phyloP scores from a whole-genome alignment of 1,284 basidiomycete genomes.

The Boletellus deceptivus region DNA sequence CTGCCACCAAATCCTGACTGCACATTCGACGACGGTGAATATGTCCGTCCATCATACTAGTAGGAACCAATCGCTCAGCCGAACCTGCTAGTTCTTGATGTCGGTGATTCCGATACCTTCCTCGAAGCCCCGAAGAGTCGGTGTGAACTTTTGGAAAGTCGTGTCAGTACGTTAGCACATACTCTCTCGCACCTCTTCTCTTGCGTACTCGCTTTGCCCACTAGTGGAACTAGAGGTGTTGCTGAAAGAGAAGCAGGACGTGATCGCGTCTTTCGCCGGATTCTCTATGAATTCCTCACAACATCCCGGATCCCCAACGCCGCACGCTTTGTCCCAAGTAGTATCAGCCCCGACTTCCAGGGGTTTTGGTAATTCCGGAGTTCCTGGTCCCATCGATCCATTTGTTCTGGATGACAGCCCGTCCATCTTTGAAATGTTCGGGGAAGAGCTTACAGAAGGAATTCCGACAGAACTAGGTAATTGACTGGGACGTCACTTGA shows the following conservation, averaged over 20 bases:
- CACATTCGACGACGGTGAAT: constrained; percentile 62
- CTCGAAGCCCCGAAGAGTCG: constrained; percentile 52
- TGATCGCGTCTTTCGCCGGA: constrained; percentile 8
- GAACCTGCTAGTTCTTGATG: constrained; percentile 9
- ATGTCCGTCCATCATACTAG: background rate
- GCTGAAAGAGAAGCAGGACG: constrained; percentile 38
- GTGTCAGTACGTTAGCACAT: constrained; percentile 52
- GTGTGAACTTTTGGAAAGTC: constrained; percentile 60
- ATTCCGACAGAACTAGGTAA: background rate
- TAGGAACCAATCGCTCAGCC: background rate
- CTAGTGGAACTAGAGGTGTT: constrained; percentile 62
- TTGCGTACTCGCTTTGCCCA: constrained; percentile 1
- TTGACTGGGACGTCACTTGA: background rate
- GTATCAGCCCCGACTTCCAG: background rate
- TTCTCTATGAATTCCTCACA: constrained; percentile 7
- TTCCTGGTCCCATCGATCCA: background rate
- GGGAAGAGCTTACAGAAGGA: background rate
- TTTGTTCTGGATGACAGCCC: background rate
- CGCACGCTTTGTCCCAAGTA: background rate
- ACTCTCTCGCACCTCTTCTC: no score
- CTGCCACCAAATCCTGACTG: constrained; percentile 58
- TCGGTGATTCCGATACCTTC: constrained; percentile 17
- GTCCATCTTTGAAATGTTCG: background rate
- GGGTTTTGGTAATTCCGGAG: background rate
- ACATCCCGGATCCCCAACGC: background rate